Conservation (phyloP, 1,284 basidiomycete genomes). For the Ceratobasidium sp. region DNA sequence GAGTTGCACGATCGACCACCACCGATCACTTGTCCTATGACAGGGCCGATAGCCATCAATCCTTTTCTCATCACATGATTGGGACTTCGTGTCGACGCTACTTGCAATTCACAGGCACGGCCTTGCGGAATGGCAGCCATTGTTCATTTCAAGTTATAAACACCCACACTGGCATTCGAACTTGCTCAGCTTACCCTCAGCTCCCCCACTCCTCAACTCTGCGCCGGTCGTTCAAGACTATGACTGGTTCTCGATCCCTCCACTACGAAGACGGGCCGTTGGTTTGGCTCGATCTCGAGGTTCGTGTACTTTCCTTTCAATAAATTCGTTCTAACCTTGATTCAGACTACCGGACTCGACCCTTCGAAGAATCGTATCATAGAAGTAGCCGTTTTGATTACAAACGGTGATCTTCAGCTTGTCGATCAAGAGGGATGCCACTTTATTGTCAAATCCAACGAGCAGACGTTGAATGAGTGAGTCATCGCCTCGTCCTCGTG, state of each 20-base stretch:
- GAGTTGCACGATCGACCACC: background rate
- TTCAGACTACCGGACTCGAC: slow-evolving; percentile 75
- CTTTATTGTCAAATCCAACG: slow-evolving; percentile 73
- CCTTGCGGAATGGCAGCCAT: background rate
- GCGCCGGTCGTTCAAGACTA: background rate
- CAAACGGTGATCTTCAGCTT: slow-evolving; percentile 76
- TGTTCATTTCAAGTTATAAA: background rate
- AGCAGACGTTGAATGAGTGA: slow-evolving; percentile 66
- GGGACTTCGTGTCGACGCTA: background rate
- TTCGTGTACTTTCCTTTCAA: background rate
- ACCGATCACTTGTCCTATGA: no score
- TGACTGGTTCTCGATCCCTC: slow-evolving; percentile 32
- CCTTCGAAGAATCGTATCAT: slow-evolving; percentile 71
- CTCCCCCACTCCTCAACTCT: background rate
- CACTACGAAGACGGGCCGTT: slow-evolving; percentile 67
- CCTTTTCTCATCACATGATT: background rate
- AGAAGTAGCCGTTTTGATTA: slow-evolving; percentile 79
- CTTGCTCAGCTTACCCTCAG: no score
- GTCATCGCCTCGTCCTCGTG: no score
- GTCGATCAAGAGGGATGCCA: slow-evolving; percentile 74
- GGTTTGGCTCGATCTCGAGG: slow-evolving; percentile 87
- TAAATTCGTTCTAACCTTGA: background rate
- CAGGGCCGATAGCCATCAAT: background rate
- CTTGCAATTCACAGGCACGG: background rate
- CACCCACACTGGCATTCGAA: no score